Base-by-base conservation (phyloP, 2,329 filamentous ascomycete genomes). In the Neurospora sp. region DNA sequence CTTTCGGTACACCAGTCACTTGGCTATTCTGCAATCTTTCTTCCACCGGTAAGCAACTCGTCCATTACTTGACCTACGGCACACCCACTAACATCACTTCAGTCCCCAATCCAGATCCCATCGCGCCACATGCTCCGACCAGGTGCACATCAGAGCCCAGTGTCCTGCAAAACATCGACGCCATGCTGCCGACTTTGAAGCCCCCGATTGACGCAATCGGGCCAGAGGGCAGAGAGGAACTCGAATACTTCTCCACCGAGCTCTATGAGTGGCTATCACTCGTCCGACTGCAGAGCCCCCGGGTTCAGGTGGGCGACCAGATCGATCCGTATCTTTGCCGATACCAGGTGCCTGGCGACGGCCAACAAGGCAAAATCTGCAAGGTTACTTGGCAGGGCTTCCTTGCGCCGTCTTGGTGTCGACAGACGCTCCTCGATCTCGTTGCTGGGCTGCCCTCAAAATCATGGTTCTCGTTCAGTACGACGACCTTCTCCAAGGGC, bases 11-110 rank as follows among this genome's bases (percentile, higher is more conserved):
- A 66, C 87, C 90, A 1, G 76, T 90, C 28, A 87, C 87, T 1
- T 97, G 95, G 93, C 81, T 98, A 0, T 94, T 96, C 75, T 90
- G 85, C 76, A 90, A 93, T 75, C 78, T 89, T 52, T 81, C 74
- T 68, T 76, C 76, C 74, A 82, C 81, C 72, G 80, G 86, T 89
- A 81, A 73, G 78, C 73, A 52, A 66, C 36, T 66, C 36, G 38
- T 28, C 66, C 33, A 15, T 40, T 62, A 68, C 13, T 39, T 40
- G 40, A 67, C 62, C 43, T 71, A 19, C 52, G 15, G 52, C 52
- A 62, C 23, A 62, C 72, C 69, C 69, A 38, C 76, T 80, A 73
- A 80, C 70, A 42, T 3, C n/a, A 19, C n/a, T 42, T n/a, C 73
- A 87, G 86, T 78, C 9, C 81, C 83, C 36, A 75, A 74, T n/a